These are phyloP conservation scores for Boeremia exigua DNA, from an alignment of 2,329 filamentous ascomycete genomes.

Conservation along the genomic window DNA sequence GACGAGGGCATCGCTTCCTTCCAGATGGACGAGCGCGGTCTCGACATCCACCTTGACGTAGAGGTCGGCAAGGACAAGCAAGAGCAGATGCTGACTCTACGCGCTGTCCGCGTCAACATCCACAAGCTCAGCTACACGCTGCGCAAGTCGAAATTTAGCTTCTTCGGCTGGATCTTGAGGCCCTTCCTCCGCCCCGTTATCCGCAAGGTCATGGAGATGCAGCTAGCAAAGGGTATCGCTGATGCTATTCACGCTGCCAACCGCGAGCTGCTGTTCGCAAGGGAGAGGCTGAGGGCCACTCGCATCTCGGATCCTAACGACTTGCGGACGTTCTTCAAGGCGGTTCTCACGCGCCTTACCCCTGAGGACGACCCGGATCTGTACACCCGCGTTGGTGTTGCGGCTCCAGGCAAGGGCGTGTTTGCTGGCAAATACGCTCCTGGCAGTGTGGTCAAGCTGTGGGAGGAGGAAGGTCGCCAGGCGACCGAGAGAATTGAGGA, in stretches of 20 bases:
- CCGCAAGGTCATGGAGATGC: conserved; percentile 77
- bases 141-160: conserved; percentile 75
- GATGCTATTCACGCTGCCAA: conserved; percentile 76
- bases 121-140: conserved; percentile 86
- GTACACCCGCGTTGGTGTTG: conserved; percentile 74
- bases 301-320: conserved; percentile 82
- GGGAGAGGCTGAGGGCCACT: conserved; percentile 85
- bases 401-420: conserved; percentile 64
- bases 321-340: conserved; percentile 80
- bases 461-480: conserved; percentile 77
- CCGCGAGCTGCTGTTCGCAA: conserved; percentile 82
- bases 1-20: conserved; percentile 89
- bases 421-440: conserved; percentile 89
- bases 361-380: conserved; percentile 78
- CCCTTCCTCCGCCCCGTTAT: conserved; percentile 83
- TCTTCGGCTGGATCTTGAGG: conserved; percentile 82
- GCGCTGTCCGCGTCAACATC: conserved; percentile 77
- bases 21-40: conserved; percentile 81
- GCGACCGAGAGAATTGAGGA: conserved; percentile 79
- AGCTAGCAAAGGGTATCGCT: conserved; percentile 74
- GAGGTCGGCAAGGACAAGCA: conserved; percentile 79
- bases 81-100: conserved; percentile 81
- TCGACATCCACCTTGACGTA: conserved; percentile 84
- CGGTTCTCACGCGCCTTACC: conserved; percentile 76
- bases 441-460: conserved; percentile 86